Base-by-base conservation (phyloP, 192 early-diverging fungal species). In the Umbelopsis isabellina region DNA sequence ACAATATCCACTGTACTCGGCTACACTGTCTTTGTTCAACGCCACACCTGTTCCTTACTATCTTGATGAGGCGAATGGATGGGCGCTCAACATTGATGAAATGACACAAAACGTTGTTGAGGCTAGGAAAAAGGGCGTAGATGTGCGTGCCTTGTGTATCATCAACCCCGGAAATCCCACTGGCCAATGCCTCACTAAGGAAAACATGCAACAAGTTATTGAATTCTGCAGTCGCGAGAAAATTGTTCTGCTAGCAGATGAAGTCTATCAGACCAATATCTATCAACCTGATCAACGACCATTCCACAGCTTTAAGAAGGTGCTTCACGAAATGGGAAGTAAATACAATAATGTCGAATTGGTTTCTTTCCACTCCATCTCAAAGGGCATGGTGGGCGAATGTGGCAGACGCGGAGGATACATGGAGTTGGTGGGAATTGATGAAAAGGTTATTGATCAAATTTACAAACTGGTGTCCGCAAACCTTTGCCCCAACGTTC, bases 141-240 rank as follows among this genome's bases (percentile, higher is more conserved):
- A 99, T 25, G 94, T 97, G 23, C 92, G 96, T 51, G 97, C 96
- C 2, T 78, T 99, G 53, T 94, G 92, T 67, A 94, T 99, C 49
- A 98, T 99, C 74, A 99, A 99, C 78, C 97, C 97, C 16, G 97
- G 97, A 35, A 99, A 99, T 87, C 97, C 97, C 21, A 99, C 97
- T 3, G 97, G 97, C 64, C 93, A 94, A 71, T 93, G 90, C 75
- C 84, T 99, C 49, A 77, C 79, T 18, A 84, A 88, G 75, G 83
- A 92, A 46, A 93, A 95, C 75, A 97, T 99, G 84, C 82, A 80
- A 11, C 92, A 95, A 83, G 93, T 99, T 50, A 89, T 99, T 58
- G 83, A 86, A 50, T 95, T 98, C 79, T 97, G 95, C 79, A 83
- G 91, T 72, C 75, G 80, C 51, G 90, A 99, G 75, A 85, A 75